Base-by-base conservation (phyloP, 805 yeast species). In the Candida corydali region DNA sequence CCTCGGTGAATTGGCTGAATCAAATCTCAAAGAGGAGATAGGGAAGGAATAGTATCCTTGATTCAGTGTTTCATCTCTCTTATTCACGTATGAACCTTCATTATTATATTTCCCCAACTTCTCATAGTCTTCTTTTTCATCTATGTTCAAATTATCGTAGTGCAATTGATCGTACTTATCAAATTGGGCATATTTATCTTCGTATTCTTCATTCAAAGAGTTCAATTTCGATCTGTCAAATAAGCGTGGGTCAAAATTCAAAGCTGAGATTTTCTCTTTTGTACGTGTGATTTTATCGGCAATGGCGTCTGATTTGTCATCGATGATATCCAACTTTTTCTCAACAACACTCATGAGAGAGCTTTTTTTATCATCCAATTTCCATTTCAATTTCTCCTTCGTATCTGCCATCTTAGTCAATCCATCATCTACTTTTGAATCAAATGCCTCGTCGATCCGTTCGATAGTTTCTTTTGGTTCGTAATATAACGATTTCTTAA, bases 381-480 rank as follows among this genome's bases (percentile, higher is more conserved):
- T 43, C 19, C 43, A 47, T 20, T 34, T 18, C 1, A 50, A n/a
- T 9, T 14, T n/a, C 26, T 50, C 46, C 25, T 41, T 41, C 3
- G 31, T 30, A 17, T 35, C 27, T 1, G 20, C 17, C 16, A 37
- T 12, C 22, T 30, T 37, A 1, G 38, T 38, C 1, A 35, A 14
- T 5, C 32, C 29, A 2, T 26, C 23, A 33, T 42, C 46, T 3
- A 43, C 12, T 26, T 49, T 47, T 5, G 40, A 15, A 29, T 54
- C 57, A 10, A 52, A 26, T 14, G 43, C 42, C 27, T 46, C 50
- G 37, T 52, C 58, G 7, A 39, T 32, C 29, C 42, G 39, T 33
- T 49, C 50, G 18, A 53, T 38, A 3, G 47, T 16, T 6, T 36
- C 33, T 20, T 50, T 51, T 7, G 57, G 58, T 22, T 50, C 51